These are phyloP conservation scores for Colletotrichum tabaci DNA, from an alignment of 2,329 filamentous ascomycete species.

Conservation along the genomic window DNA sequence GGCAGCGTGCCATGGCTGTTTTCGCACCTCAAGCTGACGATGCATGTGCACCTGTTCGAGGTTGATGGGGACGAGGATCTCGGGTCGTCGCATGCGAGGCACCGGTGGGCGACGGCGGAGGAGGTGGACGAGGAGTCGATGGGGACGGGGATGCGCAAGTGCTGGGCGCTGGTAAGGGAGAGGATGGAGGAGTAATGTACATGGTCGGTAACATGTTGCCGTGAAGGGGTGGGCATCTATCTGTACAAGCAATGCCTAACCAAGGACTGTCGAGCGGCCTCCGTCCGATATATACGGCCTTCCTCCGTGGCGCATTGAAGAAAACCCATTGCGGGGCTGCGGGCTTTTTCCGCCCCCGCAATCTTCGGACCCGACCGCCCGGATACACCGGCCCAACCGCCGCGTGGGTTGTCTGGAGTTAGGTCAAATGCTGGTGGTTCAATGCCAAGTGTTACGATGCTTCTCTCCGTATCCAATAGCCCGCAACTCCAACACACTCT, in stretches of 20 bases:
- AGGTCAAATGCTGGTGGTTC: neutral
- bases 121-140: constrained; percentile 66
- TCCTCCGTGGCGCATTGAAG: neutral
- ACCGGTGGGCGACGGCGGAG: constrained; percentile 56
- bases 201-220: neutral
- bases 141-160: constrained; percentile 73
- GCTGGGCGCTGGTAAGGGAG: constrained; percentile 63
- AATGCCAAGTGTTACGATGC: neutral
- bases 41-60: constrained; percentile 70
- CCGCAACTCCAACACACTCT: neutral
- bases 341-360: neutral
- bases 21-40: constrained; percentile 69
- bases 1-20: constrained; percentile 71
- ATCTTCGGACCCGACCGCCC: neutral
- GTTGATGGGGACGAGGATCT: constrained; percentile 45
- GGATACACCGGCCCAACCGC: neutral
- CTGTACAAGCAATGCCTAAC: neutral
- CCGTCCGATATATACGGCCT: neutral
- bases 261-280: neutral
- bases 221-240: neutral
- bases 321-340: neutral
- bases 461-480: neutral
- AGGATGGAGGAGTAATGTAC: constrained; percentile 30
- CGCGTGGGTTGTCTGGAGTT: no score
- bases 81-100: constrained; percentile 23